Percentiles rank a stretch among this genome's conserved stretches.
Conservation (phyloP, 108 stramenopile genomes). For the Fragilaria radians region DNA sequence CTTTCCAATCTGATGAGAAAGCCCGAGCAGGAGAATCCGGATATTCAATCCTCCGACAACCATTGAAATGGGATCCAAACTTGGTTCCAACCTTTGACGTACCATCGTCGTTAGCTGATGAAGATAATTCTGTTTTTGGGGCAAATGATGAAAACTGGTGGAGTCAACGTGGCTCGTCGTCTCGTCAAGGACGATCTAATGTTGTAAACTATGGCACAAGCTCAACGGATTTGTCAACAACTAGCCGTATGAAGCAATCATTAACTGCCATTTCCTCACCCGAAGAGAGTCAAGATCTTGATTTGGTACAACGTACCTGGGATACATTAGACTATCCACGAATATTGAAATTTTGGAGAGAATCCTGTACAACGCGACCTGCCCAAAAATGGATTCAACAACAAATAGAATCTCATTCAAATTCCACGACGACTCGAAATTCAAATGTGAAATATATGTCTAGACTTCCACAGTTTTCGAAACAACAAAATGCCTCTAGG, state of each 20-base stretch:
- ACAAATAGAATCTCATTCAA: not conserved
- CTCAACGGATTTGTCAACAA: not conserved
- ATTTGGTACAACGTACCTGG: conserved; percentile 55
- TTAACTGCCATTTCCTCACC: conserved; percentile 4
- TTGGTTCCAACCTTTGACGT: conserved; percentile 50
- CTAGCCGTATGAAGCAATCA: conserved; percentile 3
- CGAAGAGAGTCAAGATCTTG: conserved; percentile 30
- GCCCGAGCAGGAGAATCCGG: conserved; percentile 67
- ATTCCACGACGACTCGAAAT: not conserved
- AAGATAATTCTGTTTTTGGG: not conserved
- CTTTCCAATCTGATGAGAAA: no score
- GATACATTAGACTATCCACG: conserved; percentile 70
- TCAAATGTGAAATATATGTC: not conserved
- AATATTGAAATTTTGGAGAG: conserved; percentile 40
- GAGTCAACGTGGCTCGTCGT: conserved; percentile 9
- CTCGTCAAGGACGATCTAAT: conserved; percentile 13
- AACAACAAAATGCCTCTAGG: not conserved
- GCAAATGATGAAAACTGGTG: conserved; percentile 9
- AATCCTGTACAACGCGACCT: conserved; percentile 46
- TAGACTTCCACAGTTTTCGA: not conserved
- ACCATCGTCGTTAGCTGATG: conserved; percentile 36
- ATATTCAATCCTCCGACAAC: conserved; percentile 64
- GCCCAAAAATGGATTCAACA: conserved; percentile 38
- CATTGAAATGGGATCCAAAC: conserved; percentile 58
- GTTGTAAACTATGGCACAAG: not conserved